Base-by-base conservation (phyloP, 305 asterid genomes). In the Fraxinus angustifolia region DNA sequence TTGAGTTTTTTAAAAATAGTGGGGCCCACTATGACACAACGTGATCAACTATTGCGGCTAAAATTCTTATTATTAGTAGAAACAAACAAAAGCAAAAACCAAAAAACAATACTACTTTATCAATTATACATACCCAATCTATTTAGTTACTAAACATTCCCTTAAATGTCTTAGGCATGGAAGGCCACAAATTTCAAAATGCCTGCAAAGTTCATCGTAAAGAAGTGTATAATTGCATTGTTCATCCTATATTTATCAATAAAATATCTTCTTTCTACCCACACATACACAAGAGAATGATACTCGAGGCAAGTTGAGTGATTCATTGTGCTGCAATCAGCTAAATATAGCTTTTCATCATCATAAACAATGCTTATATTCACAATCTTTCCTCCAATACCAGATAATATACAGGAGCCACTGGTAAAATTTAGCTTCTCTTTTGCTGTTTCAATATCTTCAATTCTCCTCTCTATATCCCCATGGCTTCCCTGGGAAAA, bases 361-460 rank as follows among this genome's bases (percentile, higher is more conserved):
- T 83, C 83, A 35, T 60, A 71, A 16, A 88, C 83, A 82, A 84
- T 62, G 67, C 77, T 72, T n/a, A 75, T 62, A 58, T 87, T 87
- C 79, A 82, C 77, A 82, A 88, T 84, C 78, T 81, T 87, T 79
- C 86, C 89, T 8, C 89, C 88, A 58, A 80, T 73, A 73, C 82
- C 90, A 58, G 87, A 87, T 73, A 88, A 72, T 70, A 88, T 71
- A 71, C 76, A 77, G 74, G 83, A 82, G 38, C 72, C 48, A n/a
- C 36, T 53, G 17, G 60, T 28, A 48, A 84, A 40, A 75, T 79
- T 60, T 10, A 87, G 79, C 75, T 81, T 76, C 58, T 72, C 83
- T 73, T 40, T 84, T 10, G 90, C 84, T 26, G 78, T 77, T 83
- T 50, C 82, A 19, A 84, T 81, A 30, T 83, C 85, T 81, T 87